Evolutionary conservation across 305 asterid genomes (phyloP).

Genomic region (Solanum hybrid): DNA sequence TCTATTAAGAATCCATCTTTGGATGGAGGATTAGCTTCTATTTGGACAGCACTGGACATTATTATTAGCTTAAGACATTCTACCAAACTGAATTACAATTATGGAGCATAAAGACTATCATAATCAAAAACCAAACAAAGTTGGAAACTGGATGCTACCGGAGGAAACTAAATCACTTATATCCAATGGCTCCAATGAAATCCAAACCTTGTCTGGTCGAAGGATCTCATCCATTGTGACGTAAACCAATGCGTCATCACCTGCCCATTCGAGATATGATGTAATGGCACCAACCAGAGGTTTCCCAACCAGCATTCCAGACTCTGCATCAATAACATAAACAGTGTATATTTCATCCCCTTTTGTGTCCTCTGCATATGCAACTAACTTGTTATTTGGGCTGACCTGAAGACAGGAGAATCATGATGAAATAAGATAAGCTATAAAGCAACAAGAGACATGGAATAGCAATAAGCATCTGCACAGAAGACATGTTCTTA

Average conservation of each 20-base stretch:
- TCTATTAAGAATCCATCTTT: not conserved
- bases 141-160: not conserved
- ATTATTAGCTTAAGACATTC: not conserved
- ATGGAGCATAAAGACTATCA: not conserved
- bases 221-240: conserved; percentile 82
- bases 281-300: conserved; percentile 64
- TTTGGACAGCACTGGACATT: not conserved
- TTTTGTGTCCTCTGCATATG: conserved; percentile 88
- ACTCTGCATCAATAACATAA: conserved; percentile 72
- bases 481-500: conserved; percentile 17
- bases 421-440: conserved; percentile 2
- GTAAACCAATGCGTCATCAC: conserved; percentile 73
- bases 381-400: conserved; percentile 70
- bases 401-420: conserved; percentile 47
- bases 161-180: not conserved
- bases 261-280: conserved; percentile 75
- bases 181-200: conserved; percentile 9
- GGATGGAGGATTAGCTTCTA: not conserved
- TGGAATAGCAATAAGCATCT: not conserved
- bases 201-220: conserved; percentile 82
- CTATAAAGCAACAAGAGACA: not conserved
- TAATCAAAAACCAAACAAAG: not conserved
- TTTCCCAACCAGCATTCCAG: conserved; percentile 54
- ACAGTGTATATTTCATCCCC: conserved; percentile 88
- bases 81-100: not conserved